These are phyloP conservation scores for Macrophomina phaseolina DNA, from an alignment of 2,329 filamentous ascomycete genomes.

Conservation along the genomic window DNA sequence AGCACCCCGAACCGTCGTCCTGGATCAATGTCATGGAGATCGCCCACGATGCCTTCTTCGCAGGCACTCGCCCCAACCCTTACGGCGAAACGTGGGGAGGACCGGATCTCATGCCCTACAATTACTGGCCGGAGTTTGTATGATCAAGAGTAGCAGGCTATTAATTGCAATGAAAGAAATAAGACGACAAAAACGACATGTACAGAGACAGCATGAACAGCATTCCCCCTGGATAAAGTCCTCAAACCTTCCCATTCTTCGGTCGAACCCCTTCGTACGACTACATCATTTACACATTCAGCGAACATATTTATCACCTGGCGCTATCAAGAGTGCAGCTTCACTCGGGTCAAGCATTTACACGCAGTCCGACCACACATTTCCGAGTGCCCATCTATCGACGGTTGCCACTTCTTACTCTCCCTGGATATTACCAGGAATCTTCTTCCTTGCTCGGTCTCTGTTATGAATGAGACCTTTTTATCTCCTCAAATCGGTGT, in stretches of 20 bases:
- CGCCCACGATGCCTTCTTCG: constrained; percentile 62
- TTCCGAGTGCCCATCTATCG: not conserved
- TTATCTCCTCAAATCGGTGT: too few species aligned
- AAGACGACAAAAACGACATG: constrained; percentile 15
- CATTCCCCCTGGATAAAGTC: not conserved
- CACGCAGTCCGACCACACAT: not conserved
- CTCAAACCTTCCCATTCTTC: not conserved
- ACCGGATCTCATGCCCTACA: constrained; percentile 54
- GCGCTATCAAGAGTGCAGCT: constrained; percentile 16
- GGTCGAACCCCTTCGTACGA: not conserved
- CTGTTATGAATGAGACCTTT: too few species aligned
- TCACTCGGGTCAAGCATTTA: not conserved
- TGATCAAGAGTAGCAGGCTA: constrained; percentile 36
- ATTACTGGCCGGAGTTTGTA: constrained; percentile 58
- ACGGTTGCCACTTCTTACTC: not conserved
- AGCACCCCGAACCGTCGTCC: constrained; percentile 61
- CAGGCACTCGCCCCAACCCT: constrained; percentile 54
- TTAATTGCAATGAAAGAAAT: not conserved
- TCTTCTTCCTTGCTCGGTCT: too few species aligned
- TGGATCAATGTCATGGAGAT: constrained; percentile 61
- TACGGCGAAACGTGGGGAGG: constrained; percentile 63
- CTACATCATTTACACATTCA: not conserved
- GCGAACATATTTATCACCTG: constrained; percentile 1
- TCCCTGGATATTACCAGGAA: not conserved
- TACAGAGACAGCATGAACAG: constrained; percentile 12